Evolutionary conservation across 371 early-diverging fungal species (phyloP).

Genomic region (Apophysomyces trapeziformis): DNA sequence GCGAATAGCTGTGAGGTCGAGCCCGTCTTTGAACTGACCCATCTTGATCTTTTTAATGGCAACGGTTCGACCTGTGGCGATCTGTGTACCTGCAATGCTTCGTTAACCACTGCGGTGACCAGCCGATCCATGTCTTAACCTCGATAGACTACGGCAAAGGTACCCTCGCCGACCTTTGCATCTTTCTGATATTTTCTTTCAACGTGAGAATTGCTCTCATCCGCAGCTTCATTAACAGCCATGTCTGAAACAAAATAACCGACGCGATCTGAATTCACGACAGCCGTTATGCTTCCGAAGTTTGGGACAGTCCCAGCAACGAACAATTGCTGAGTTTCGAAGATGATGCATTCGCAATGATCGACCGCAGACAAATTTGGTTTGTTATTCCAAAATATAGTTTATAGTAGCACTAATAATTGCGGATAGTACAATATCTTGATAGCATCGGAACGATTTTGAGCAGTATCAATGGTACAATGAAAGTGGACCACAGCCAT

Average conservation of each 20-base stretch:
- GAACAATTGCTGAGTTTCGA: too few relatives aligned
- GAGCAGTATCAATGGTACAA: too few relatives aligned
- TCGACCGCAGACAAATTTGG: too few relatives aligned
- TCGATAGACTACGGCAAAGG: conserved; percentile 92
- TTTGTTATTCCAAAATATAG: too few relatives aligned
- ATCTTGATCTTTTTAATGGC: conserved; percentile 97
- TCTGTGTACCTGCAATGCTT: conserved; percentile 42
- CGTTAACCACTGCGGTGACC: not conserved
- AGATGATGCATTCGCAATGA: too few relatives aligned
- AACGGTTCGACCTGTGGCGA: conserved; percentile 68
- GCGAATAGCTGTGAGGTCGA: conserved; percentile 96
- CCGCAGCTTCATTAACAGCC: conserved; percentile 43
- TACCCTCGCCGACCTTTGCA: conserved; percentile 93
- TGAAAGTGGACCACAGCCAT: too few relatives aligned
- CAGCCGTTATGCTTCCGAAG: not conserved
- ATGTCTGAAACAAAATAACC: not conserved
- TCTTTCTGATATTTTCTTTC: conserved; percentile 79
- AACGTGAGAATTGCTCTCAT: conserved; percentile 60
- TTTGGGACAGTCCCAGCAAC: too few relatives aligned
- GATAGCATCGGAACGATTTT: too few relatives aligned
- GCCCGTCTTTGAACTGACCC: conserved; percentile 83
- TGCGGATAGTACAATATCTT: too few relatives aligned
- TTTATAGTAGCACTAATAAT: too few relatives aligned
- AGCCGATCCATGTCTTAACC: conserved; percentile 48
- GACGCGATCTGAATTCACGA: not conserved